These are phyloP conservation scores for Nymphaea colorata DNA, from an alignment of 164 flowering plant genomes.

Conservation along the genomic window DNA sequence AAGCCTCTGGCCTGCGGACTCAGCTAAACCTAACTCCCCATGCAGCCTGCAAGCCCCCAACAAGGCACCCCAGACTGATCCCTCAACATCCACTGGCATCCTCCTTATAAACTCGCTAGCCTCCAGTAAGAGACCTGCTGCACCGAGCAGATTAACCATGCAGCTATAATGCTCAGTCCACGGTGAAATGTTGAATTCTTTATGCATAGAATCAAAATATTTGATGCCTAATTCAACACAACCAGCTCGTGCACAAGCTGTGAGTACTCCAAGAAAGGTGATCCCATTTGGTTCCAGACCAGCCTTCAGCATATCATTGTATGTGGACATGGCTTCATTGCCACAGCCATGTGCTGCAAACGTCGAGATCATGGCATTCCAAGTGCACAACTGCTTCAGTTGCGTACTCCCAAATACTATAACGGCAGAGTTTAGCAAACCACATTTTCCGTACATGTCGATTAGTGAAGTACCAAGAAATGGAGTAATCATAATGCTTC, in stretches of 20 bases:
- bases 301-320: conserved; percentile 33
- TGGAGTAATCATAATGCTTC: conserved; percentile 21
- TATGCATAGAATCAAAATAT: conserved; percentile 37
- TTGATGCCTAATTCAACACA: conserved; percentile 38
- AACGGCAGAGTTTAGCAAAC: conserved; percentile 27
- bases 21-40: conserved; percentile 43
- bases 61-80: conserved; percentile 64
- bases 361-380: conserved; percentile 72
- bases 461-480: conserved; percentile 53
- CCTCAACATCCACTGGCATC: conserved; percentile 77
- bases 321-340: conserved; percentile 40
- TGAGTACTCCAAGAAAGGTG: conserved; percentile 52
- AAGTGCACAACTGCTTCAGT: conserved; percentile 40
- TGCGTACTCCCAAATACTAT: conserved; percentile 30
- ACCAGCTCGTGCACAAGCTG: conserved; percentile 63
- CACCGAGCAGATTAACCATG: conserved; percentile 71
- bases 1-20: conserved; percentile 34
- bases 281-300: conserved; percentile 42
- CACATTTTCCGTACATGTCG: conserved; percentile 56
- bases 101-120: conserved; percentile 31
- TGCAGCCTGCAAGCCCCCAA: conserved; percentile 70
- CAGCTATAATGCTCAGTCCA: conserved; percentile 75
- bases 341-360: conserved; percentile 54
- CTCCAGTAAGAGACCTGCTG: conserved; percentile 54
- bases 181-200: conserved; percentile 33